Conservation (phyloP, 257 asterid species). For the Hygrophila difformis region DNA sequence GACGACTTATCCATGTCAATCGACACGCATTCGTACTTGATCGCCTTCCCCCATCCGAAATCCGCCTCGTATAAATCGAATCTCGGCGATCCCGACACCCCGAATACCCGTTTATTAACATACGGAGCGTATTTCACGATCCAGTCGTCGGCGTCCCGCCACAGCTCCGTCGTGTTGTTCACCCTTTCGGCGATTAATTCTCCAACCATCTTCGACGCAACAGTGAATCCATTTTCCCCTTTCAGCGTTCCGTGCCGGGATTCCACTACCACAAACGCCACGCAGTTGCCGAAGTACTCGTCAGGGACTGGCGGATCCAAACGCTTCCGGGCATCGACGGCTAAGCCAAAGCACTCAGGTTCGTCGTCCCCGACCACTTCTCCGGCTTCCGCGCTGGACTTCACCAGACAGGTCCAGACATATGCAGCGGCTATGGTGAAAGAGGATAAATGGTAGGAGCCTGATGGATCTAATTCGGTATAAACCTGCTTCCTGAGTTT, state of each 20-base stretch:
- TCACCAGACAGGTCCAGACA: conserved; percentile 31
- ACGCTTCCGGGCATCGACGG: conserved; percentile 29
- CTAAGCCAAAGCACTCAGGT: conserved; percentile 18
- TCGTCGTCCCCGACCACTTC: conserved; percentile 20
- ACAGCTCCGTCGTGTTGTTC: conserved; percentile 19
- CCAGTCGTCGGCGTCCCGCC: conserved; percentile 23
- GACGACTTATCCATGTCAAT: conserved; percentile 13
- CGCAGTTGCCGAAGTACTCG: conserved; percentile 33
- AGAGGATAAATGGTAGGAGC: conserved; percentile 20
- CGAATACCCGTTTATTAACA: not conserved
- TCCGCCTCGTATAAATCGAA: conserved; percentile 24
- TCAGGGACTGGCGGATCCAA: conserved; percentile 26
- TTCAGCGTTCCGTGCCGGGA: conserved; percentile 17
- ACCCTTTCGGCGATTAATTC: conserved; percentile 19
- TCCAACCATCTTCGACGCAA: conserved; percentile 17
- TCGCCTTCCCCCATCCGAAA: conserved; percentile 30
- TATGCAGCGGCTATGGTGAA: conserved; percentile 26
- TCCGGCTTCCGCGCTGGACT: conserved; percentile 11
- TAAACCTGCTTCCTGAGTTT: conserved; percentile 17
- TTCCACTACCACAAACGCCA: conserved; percentile 11
- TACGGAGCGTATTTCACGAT: conserved; percentile 9
- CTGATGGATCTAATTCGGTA: not conserved
- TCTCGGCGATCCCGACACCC: conserved; percentile 29
- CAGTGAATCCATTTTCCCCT: conserved; percentile 14
- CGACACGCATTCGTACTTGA: conserved; percentile 17